Evolutionary conservation across 2,329 filamentous ascomycete genomes (phyloP).

Genomic region (Colletotrichum tofieldiae): DNA sequence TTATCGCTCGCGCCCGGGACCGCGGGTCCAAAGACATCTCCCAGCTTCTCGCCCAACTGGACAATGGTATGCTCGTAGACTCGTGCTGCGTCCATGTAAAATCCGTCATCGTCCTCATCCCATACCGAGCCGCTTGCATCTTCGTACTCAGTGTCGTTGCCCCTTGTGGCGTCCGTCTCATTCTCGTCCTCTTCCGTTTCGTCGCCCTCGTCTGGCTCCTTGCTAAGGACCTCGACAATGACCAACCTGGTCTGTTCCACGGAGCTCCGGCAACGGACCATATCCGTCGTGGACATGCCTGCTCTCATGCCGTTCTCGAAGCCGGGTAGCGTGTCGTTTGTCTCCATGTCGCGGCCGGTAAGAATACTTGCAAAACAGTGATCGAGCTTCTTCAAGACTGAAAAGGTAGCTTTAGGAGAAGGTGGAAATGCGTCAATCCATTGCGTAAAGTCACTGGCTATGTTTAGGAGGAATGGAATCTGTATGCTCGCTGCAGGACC

Average conservation of each 20-base stretch:
- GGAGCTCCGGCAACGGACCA: slow-evolving; percentile 87
- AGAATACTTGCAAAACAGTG: slow-evolving; percentile 86
- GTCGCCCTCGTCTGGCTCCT: slow-evolving; percentile 51
- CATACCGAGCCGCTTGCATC: slow-evolving; percentile 48
- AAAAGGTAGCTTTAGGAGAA: slow-evolving; percentile 77
- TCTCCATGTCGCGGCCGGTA: slow-evolving; percentile 76
- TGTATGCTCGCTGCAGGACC: slow-evolving; percentile 78
- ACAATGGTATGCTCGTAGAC: slow-evolving; percentile 88
- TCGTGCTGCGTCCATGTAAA: slow-evolving; percentile 80
- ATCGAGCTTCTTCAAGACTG: slow-evolving; percentile 83
- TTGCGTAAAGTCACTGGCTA: slow-evolving; percentile 80
- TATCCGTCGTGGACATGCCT: slow-evolving; percentile 84
- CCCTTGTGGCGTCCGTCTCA: slow-evolving; percentile 46
- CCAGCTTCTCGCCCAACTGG: slow-evolving; percentile 79
- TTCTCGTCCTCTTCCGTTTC: slow-evolving; percentile 53
- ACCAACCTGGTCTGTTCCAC: slow-evolving; percentile 82
- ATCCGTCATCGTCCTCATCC: slow-evolving; percentile 60
- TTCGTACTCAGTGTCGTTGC: slow-evolving; percentile 56
- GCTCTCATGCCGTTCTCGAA: slow-evolving; percentile 74
- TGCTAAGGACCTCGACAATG: slow-evolving; percentile 78
- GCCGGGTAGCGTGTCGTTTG: slow-evolving; percentile 77
- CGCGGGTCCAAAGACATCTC: slow-evolving; percentile 51
- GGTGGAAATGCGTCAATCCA: slow-evolving; percentile 83
- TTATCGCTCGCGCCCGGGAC: slow-evolving; percentile 5
- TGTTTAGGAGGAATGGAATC: slow-evolving; percentile 84